A percentile compares a stretch with the other conserved stretches of the same genome.
phyloP scores from a whole-genome alignment of 2,329 filamentous ascomycete genomes.

The Aspergillus sp. region DNA sequence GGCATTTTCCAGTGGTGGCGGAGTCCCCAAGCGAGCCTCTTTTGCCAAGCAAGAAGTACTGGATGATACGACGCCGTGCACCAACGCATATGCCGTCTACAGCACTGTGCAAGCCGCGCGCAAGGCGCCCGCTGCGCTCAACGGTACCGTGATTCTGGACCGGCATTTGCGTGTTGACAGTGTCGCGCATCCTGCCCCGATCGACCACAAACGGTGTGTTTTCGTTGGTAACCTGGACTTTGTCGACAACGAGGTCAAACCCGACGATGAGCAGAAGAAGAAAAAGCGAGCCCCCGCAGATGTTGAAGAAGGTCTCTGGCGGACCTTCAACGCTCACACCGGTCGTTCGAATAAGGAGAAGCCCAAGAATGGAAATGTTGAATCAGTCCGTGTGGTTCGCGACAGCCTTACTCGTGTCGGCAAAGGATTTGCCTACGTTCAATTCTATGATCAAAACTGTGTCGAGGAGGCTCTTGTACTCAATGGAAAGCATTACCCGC shows the following conservation, averaged over 20 bases:
- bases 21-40: constrained; percentile 89
- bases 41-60: constrained; percentile 89
- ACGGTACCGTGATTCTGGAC: constrained; percentile 79
- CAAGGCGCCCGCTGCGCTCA: constrained; percentile 73
- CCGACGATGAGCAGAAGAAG: constrained; percentile 62
- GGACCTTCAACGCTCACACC: constrained; percentile 43
- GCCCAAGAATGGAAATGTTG: constrained; percentile 71
- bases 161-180: constrained; percentile 89
- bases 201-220: constrained; percentile 85
- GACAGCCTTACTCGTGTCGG: constrained; percentile 89
- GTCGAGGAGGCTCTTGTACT: constrained; percentile 90
- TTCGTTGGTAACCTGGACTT: constrained; percentile 97
- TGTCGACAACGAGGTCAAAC: constrained; percentile 82
- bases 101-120: constrained; percentile 73
- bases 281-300: constrained; percentile 78
- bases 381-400: constrained; percentile 89
- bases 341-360: constrained; percentile 31
- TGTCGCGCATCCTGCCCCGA: constrained; percentile 79
- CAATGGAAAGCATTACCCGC: constrained; percentile 89
- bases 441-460: constrained; percentile 85
- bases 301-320: constrained; percentile 76
- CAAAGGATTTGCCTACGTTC: constrained; percentile 97
- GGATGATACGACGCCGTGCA: constrained; percentile 86
- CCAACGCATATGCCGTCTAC: constrained; percentile 94
- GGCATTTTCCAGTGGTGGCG: constrained; percentile 69